Evolutionary conservation across 148 eudicot species (phyloP).

Genomic region (Rhododendron kiyosumense): DNA sequence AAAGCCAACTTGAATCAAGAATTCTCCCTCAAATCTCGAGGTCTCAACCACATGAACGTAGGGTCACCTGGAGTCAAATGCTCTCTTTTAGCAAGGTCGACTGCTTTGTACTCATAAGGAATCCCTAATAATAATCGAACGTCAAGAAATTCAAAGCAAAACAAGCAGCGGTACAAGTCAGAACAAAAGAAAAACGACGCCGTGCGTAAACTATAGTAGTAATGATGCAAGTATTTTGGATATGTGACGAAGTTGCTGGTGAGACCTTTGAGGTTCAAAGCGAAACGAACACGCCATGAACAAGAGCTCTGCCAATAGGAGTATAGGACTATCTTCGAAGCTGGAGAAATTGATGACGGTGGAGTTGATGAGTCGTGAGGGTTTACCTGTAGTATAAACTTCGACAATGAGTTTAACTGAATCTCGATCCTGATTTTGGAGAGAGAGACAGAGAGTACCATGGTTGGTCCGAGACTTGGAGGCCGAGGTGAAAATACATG

Average conservation of each 20-base stretch:
- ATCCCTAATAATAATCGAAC: slow-evolving; percentile 22
- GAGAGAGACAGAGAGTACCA: slow-evolving; percentile 9
- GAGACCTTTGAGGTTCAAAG: slow-evolving; percentile 55
- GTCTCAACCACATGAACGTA: not conserved
- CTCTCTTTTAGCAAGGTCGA: slow-evolving; percentile 37
- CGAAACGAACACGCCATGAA: slow-evolving; percentile 64
- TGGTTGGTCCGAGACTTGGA: not conserved
- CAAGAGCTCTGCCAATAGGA: slow-evolving; percentile 67
- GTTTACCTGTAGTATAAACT: not conserved
- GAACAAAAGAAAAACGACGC: not conserved
- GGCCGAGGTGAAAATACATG: not conserved
- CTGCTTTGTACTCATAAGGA: slow-evolving; percentile 35
- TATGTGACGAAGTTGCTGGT: not conserved
- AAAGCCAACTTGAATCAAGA: not conserved
- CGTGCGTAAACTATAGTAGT: not conserved
- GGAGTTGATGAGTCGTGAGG: slow-evolving; percentile 1
- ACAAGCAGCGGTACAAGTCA: not conserved
- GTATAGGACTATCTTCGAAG: slow-evolving; percentile 36
- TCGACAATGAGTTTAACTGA: not conserved
- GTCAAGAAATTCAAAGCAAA: not conserved
- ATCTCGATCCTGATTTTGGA: not conserved
- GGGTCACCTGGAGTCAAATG: slow-evolving; percentile 36
- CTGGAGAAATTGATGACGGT: not conserved
- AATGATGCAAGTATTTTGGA: not conserved
- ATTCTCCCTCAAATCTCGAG: not conserved